phyloP scores from a whole-genome alignment of 2,329 filamentous ascomycete species.

The Trichoderma sp. region DNA sequence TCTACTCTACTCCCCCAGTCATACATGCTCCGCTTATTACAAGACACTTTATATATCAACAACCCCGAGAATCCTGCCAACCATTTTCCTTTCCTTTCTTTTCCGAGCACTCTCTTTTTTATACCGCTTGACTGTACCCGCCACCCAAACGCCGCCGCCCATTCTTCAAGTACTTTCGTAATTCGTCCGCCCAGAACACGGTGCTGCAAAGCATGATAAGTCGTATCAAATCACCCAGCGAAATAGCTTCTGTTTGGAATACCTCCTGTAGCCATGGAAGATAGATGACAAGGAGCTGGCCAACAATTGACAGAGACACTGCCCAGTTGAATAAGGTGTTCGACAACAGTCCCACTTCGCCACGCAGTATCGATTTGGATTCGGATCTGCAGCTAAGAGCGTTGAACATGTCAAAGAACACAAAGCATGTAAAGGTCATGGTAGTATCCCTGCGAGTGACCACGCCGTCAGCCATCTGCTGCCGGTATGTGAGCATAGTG shows the following conservation, averaged over 20 bases:
- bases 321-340: conserved; percentile 98
- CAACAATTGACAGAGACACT: conserved; percentile 76
- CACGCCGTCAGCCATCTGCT: conserved; percentile 85
- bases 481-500: conserved; percentile 87
- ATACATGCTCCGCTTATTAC: conserved; percentile 13
- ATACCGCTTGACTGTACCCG: conserved; percentile 70
- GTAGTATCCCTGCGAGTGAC: conserved; percentile 95
- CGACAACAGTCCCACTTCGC: conserved; percentile 79
- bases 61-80: neutral
- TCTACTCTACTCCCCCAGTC: conserved; percentile 19
- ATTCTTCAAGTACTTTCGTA: conserved; percentile 76
- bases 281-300: conserved; percentile 91
- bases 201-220: conserved; percentile 78
- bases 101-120: conserved; percentile 30
- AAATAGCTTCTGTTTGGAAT: conserved; percentile 91
- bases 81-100: conserved; percentile 28
- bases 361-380: conserved; percentile 82
- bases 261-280: conserved; percentile 90
- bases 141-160: conserved; percentile 59
- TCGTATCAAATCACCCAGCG: conserved; percentile 71
- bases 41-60: conserved; percentile 17
- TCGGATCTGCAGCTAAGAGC: conserved; percentile 91
- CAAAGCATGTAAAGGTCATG: conserved; percentile 99
- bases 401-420: conserved; percentile 99
- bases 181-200: conserved; percentile 95